A percentile compares a stretch with the other conserved stretches of the same genome.
Conservation (phyloP, 495 filamentous ascomycete species). For the Annulohypoxylon moriforme region DNA sequence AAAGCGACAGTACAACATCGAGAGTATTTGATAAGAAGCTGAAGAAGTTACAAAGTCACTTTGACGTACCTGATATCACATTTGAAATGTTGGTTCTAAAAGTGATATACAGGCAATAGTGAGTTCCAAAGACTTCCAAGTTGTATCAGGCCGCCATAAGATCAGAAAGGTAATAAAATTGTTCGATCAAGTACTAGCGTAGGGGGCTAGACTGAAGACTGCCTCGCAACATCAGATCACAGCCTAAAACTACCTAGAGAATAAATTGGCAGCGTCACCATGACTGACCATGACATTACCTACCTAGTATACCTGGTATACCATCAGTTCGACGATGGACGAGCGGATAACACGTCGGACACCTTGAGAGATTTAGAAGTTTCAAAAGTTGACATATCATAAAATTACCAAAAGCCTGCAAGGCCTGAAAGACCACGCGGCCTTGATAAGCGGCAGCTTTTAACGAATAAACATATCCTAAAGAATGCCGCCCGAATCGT, state of each 20-base stretch:
- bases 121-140: background rate
- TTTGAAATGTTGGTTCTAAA: background rate
- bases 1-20: too few species aligned
- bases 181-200: conserved; percentile 1
- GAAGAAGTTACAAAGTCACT: background rate
- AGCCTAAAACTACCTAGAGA: background rate
- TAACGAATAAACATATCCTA: background rate
- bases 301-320: too few species aligned
- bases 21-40: too few species aligned
- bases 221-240: conserved; percentile 1
- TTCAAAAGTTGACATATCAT: background rate
- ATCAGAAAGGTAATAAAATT: background rate
- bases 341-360: background rate
- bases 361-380: background rate
- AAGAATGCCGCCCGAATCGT: background rate
- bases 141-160: background rate
- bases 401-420: background rate
- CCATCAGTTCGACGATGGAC: background rate
- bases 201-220: conserved; percentile 1
- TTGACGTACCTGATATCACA: background rate
- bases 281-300: background rate
- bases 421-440: conserved; percentile 4
- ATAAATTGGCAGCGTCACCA: background rate
- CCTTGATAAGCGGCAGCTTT: background rate
- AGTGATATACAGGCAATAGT: background rate